Conservation (phyloP, 1,284 basidiomycete genomes). For the Cryptococcus maquisensis region DNA sequence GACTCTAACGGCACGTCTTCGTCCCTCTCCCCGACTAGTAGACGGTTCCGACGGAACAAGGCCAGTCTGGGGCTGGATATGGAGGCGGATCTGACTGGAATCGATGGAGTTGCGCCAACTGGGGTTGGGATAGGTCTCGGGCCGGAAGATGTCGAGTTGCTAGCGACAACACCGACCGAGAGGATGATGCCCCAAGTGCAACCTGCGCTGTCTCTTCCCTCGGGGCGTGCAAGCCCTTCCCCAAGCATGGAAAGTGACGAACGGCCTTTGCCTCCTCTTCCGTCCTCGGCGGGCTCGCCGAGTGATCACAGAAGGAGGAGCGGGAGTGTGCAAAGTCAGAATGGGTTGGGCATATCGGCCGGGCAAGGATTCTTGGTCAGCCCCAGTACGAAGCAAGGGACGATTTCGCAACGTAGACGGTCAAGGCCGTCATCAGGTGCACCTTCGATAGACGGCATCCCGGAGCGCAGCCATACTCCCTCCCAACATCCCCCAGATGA, state of each 20-base stretch:
- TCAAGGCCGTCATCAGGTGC: conserved; percentile 15
- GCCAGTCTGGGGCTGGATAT: conserved; percentile 30
- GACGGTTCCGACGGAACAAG: conserved; percentile 1
- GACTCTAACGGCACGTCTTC: conserved; percentile 2
- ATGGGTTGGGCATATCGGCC: background rate
- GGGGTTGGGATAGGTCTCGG: no score
- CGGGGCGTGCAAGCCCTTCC: no score
- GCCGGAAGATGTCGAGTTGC: conserved; percentile 14
- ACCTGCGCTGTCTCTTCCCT: background rate
- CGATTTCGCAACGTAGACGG: conserved; percentile 38
- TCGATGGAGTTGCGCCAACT: conserved; percentile 18
- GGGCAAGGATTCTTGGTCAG: conserved; percentile 23
- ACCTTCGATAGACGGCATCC: background rate
- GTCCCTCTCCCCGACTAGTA: conserved; percentile 7
- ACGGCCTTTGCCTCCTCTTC: conserved; percentile 1
- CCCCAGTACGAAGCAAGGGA: conserved; percentile 31
- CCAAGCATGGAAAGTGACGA: background rate
- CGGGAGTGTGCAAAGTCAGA: background rate
- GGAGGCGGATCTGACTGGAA: conserved; percentile 25
- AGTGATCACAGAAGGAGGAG: background rate
- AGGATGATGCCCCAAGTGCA: background rate
- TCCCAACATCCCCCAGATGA: background rate
- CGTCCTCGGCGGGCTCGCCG: background rate
- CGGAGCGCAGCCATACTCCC: background rate
- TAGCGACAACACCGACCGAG: conserved; percentile 15